phyloP scores from a whole-genome alignment of 169 alveolate species.

The Babesia microti region DNA sequence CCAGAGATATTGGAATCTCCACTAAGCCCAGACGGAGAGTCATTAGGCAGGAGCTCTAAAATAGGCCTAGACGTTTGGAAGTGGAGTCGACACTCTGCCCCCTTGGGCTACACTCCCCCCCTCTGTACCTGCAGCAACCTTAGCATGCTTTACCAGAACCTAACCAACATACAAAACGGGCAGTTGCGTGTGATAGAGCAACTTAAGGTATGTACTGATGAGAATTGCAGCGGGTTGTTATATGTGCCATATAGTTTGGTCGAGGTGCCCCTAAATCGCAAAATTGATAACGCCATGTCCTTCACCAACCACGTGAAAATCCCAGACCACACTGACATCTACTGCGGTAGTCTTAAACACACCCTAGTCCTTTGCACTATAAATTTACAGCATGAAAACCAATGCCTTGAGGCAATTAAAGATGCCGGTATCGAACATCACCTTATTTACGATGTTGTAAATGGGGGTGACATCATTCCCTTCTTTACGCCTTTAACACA shows the following conservation, averaged over 20 bases:
- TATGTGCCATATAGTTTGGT: slow-evolving; percentile 58
- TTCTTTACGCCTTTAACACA: slow-evolving; percentile 39
- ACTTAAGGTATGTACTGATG: slow-evolving; percentile 46
- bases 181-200: slow-evolving; percentile 1
- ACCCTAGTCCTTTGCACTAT: slow-evolving; percentile 51
- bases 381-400: slow-evolving; percentile 44
- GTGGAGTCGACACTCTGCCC: slow-evolving; percentile 36
- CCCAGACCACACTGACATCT: slow-evolving; percentile 57
- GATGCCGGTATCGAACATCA: slow-evolving; percentile 34
- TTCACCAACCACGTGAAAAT: slow-evolving; percentile 35
- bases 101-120: slow-evolving; percentile 46
- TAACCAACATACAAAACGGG: too few species aligned
- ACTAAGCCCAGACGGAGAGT: slow-evolving; percentile 46
- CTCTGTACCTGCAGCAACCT: slow-evolving; percentile 37
- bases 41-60: slow-evolving; percentile 25
- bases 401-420: slow-evolving; percentile 42
- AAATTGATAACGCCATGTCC: slow-evolving; percentile 46
- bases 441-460: slow-evolving; percentile 36
- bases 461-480: slow-evolving; percentile 42
- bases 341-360: slow-evolving; percentile 58
- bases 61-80: slow-evolving; percentile 46
- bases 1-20: too few species aligned
- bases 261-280: slow-evolving; percentile 51
- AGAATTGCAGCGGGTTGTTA: slow-evolving; percentile 53
- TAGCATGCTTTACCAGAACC: slow-evolving; percentile 8